Base-by-base conservation (phyloP, 768 basidiomycete species). In the Lanmaoa pseudosensibilis region DNA sequence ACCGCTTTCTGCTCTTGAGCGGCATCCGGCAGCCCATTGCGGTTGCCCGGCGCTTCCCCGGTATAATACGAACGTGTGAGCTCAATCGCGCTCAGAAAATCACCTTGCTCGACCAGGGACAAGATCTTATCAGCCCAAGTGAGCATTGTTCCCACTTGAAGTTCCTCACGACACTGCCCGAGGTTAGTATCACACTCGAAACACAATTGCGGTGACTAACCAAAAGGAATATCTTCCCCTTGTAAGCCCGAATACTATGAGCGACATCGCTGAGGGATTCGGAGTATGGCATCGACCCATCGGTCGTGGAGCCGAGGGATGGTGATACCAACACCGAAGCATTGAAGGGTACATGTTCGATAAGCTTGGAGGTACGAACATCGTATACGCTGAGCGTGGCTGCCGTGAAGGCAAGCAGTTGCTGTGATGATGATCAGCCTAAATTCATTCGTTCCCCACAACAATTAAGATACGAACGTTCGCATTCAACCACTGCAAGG, bases 81-180 rank as follows among this genome's bases (percentile, higher is more conserved):
- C 51, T 95, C 88, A 58, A 98, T 96, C 3, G 97, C 96, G 46
- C 80, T 83, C 43, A 98, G 78, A 67, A 98, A 96, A 67, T 98
- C 87, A 15, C 94, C 94, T 11, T 80, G 79, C 65, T 92, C 82
- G 27, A 98, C 94, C 45, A 87, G 82, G 1, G 84, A 79, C 43
- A 99, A 76, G 23, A 98, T 87, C 43, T 88, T 85, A 69, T 99
- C 97, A 6, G 96, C 93, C 97, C 97, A 99, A 1, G 93, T 92
- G 32, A 94, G 76, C 21, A 98, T 77, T 2, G 89, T 91, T 27
- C 94, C 97, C 3, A 90, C 93, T 67, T 82, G 80, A 1, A 98
- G 59, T 46, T 83, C 82, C 54, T 85, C 77, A 50, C 79, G 78
- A 46, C 83, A 82, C 92, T 90, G 61, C 32, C n/a, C 50, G 21